Evolutionary conservation across 352 stramenopile species (phyloP).

Genomic region (Pythium utonaiense): DNA sequence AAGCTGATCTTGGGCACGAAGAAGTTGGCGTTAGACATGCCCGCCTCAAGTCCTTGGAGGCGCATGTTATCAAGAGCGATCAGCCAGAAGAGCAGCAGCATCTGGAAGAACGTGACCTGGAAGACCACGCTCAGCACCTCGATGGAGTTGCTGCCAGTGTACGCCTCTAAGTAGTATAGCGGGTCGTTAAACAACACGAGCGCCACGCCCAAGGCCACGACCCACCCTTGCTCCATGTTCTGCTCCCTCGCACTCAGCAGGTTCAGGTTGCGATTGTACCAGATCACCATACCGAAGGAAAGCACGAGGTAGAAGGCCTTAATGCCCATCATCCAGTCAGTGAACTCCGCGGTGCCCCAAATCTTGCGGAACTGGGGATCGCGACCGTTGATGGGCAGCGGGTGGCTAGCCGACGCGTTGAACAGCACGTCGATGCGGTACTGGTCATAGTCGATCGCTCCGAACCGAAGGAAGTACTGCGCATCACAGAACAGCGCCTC

Average conservation of each 20-base stretch:
- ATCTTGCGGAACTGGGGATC: constrained; percentile 55
- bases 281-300: constrained; percentile 30
- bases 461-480: constrained; percentile 51
- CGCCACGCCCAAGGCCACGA: constrained; percentile 39
- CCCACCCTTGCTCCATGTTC: constrained; percentile 57
- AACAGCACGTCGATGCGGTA: constrained; percentile 60
- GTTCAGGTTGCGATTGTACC: constrained; percentile 45
- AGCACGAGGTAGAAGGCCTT: constrained; percentile 54
- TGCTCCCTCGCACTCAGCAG: constrained; percentile 44
- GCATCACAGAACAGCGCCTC: constrained; percentile 32
- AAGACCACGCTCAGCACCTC: constrained; percentile 49
- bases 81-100: constrained; percentile 56
- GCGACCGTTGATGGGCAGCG: constrained; percentile 29
- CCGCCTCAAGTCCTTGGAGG: constrained; percentile 40
- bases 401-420: constrained; percentile 38
- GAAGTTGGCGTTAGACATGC: constrained; percentile 52
- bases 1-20: constrained; percentile 50
- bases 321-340: constrained; percentile 52
- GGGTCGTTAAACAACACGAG: constrained; percentile 61
- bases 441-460: constrained; percentile 50
- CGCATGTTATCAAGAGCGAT: constrained; percentile 58
- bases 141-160: constrained; percentile 42
- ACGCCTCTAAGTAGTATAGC: constrained; percentile 50
- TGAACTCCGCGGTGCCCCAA: constrained; percentile 46
- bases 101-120: constrained; percentile 58